These are phyloP conservation scores for Penicillium occitanis DNA, from an alignment of 2,329 filamentous ascomycete species.

Conservation along the genomic window DNA sequence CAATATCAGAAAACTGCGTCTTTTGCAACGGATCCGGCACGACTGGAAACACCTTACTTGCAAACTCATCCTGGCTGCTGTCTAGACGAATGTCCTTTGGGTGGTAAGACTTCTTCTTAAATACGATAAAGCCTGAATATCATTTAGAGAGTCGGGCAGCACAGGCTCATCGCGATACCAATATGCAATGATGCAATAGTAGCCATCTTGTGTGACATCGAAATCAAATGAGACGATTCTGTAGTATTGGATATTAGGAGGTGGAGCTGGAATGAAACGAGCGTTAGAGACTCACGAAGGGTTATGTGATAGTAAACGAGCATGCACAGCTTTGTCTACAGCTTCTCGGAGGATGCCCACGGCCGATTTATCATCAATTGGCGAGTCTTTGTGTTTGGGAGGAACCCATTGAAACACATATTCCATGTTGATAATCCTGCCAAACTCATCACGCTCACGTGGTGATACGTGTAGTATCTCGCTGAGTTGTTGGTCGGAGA, in stretches of 20 bases:
- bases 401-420: not conserved
- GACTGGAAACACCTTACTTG: too few species aligned
- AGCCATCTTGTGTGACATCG: not conserved
- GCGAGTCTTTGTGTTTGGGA: not conserved
- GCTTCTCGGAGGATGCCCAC: too few species aligned
- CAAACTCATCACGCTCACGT: not conserved
- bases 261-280: too few species aligned
- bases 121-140: not conserved
- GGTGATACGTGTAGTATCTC: not conserved
- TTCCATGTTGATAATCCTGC: not conserved
- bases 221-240: not conserved
- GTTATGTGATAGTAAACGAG: too few species aligned
- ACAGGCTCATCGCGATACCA: not conserved
- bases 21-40: too few species aligned
- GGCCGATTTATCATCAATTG: not conserved
- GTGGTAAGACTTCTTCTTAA: too few species aligned
- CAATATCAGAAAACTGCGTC: too few species aligned
- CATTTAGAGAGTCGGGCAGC: not conserved
- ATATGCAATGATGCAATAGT: not conserved
- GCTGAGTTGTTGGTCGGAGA: not conserved
- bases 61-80: too few species aligned
- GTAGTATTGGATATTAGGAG: too few species aligned
- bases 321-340: too few species aligned
- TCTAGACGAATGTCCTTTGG: too few species aligned
- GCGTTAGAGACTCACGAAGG: too few species aligned